A percentile compares a stretch with the other conserved stretches of the same genome.
These are phyloP conservation scores for Fusarium lyarnte DNA, from an alignment of 2,329 filamentous ascomycete genomes.

Conservation along the genomic window DNA sequence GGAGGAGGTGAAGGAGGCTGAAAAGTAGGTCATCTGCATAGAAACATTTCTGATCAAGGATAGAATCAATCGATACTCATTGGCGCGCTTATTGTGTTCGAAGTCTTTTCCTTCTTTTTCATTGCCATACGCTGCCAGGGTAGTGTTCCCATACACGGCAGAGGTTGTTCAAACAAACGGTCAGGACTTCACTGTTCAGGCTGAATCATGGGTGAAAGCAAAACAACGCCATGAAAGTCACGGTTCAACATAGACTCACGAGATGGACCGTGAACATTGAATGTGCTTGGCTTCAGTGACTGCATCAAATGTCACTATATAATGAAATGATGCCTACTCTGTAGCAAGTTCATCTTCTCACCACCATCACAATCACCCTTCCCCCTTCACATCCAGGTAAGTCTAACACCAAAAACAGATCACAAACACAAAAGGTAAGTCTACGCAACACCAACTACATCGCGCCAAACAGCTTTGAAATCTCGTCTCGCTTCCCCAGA, in stretches of 20 bases:
- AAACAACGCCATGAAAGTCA: too few relatives aligned
- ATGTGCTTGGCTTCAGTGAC: background rate
- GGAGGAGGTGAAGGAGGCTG: constrained; percentile 37
- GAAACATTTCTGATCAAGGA: background rate
- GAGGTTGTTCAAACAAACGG: background rate
- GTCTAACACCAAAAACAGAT: background rate
- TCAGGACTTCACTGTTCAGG: background rate
- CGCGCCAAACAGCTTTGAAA: background rate
- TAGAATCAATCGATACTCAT: background rate
- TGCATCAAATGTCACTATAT: background rate
- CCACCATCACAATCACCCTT: background rate
- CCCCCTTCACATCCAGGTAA: background rate
- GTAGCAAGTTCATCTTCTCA: background rate
- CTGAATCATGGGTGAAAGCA: background rate
- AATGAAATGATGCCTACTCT: background rate
- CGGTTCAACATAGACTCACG: background rate
- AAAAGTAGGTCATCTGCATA: background rate
- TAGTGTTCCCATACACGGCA: background rate
- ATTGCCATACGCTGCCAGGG: background rate
- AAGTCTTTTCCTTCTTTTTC: background rate
- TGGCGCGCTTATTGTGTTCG: background rate
- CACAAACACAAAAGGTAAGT: background rate
- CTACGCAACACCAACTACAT: background rate
- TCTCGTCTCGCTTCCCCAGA: background rate
- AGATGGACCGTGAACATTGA: background rate